Percentiles rank a stretch among this genome's conserved stretches.
Evolutionary conservation across 177 flowering plant species (phyloP).

Genomic region (Vitis hybrid): DNA sequence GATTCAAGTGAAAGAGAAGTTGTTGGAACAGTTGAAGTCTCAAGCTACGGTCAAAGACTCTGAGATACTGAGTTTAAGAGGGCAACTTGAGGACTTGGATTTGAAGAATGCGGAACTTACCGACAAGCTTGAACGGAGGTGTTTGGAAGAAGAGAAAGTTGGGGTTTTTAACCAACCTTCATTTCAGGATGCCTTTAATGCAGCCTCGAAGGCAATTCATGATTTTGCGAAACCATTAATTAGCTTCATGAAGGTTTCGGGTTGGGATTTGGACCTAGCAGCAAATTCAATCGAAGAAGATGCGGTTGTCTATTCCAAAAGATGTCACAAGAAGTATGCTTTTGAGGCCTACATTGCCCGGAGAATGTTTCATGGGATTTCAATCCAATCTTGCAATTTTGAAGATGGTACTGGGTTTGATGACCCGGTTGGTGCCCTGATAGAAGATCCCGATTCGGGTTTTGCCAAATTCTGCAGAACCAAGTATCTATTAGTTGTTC

Average conservation of each 20-base stretch:
- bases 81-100: slow-evolving; percentile 27
- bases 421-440: slow-evolving; percentile 47
- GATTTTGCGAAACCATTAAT: slow-evolving; percentile 69
- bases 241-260: slow-evolving; percentile 54
- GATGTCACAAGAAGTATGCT: slow-evolving; percentile 63
- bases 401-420: slow-evolving; percentile 25
- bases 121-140: slow-evolving; percentile 14
- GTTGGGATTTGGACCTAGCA: slow-evolving; percentile 60
- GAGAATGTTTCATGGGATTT: slow-evolving; percentile 48
- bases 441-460: slow-evolving; percentile 38
- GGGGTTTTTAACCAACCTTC: slow-evolving; percentile 10
- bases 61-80: slow-evolving; percentile 23
- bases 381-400: slow-evolving; percentile 13
- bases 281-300: slow-evolving; percentile 43
- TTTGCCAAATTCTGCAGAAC: slow-evolving; percentile 52
- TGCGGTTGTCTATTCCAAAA: slow-evolving; percentile 36
- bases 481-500: slow-evolving; percentile 53
- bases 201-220: slow-evolving; percentile 45
- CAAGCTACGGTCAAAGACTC: slow-evolving; percentile 22
- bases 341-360: slow-evolving; percentile 63
- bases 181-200: slow-evolving; percentile 24
- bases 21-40: slow-evolving; percentile 28
- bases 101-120: slow-evolving; percentile 20
- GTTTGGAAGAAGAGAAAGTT: slow-evolving; percentile 22
- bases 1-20: slow-evolving; percentile 24